Evolutionary conservation across 139 green algal species (phyloP).

Genomic region (Trebouxia sp.): DNA sequence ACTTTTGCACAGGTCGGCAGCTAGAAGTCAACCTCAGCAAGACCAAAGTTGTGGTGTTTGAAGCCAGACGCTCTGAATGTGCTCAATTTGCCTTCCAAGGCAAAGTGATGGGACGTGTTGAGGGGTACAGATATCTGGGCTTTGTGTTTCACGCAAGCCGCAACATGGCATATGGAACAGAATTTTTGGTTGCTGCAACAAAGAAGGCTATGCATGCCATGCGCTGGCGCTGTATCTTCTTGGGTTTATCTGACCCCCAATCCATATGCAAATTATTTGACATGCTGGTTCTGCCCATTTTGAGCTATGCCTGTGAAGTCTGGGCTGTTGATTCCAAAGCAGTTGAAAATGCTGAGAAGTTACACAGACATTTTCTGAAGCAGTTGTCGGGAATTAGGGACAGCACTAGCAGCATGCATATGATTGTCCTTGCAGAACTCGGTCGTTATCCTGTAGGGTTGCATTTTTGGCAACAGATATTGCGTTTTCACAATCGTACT

Average conservation of each 20-base stretch:
- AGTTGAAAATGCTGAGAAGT: background rate
- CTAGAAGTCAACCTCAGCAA: constrained; percentile 6
- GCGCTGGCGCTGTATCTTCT: background rate
- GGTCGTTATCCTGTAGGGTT: background rate
- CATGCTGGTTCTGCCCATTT: background rate
- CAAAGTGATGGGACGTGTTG: background rate
- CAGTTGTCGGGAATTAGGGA: background rate
- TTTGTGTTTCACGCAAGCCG: background rate
- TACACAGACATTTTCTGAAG: background rate
- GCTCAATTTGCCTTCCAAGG: background rate
- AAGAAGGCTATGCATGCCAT: too few species aligned
- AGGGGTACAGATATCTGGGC: background rate
- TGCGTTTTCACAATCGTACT: background rate
- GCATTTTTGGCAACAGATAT: background rate
- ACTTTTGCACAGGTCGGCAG: background rate
- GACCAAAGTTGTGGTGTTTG: background rate
- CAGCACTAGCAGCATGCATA: background rate
- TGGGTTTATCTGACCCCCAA: background rate
- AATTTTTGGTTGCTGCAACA: too few species aligned
- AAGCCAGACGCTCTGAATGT: background rate
- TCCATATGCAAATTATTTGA: background rate
- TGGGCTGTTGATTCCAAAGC: background rate
- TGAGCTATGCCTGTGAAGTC: constrained; percentile 3
- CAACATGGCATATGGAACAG: too few species aligned
- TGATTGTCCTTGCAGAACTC: background rate